Evolutionary conservation across 306 rosid species (phyloP).

Genomic region (Neltuma alba): DNA sequence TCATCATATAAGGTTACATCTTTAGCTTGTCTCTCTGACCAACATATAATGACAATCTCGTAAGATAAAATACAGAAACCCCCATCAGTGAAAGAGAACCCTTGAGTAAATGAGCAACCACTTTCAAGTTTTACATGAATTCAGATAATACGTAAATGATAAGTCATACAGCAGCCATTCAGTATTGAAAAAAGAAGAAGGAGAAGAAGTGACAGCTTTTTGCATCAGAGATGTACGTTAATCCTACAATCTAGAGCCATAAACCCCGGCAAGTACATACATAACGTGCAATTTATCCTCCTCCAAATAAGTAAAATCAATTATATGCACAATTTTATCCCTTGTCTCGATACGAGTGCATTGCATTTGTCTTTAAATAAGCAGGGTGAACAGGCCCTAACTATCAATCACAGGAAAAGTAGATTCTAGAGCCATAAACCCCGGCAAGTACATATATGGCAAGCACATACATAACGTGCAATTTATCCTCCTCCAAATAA

Average conservation of each 20-base stretch:
- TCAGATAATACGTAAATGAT: neutral
- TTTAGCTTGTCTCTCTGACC: slow-evolving; percentile 15
- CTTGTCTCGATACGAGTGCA: neutral
- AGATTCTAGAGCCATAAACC: no score
- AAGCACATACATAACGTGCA: slow-evolving; percentile 1
- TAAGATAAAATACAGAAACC: neutral
- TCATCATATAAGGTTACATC: slow-evolving; percentile 16
- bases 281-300: slow-evolving; percentile 21
- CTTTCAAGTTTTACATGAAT: neutral
- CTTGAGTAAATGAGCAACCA: neutral
- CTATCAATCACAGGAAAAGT: neutral
- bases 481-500: slow-evolving; percentile 6
- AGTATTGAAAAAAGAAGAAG: neutral
- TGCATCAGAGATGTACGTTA: neutral
- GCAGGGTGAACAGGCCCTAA: slow-evolving; percentile 11
- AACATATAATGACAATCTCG: neutral
- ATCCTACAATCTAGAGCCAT: neutral
- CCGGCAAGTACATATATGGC: no score
- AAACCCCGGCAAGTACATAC: neutral
- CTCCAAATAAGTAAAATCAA: slow-evolving; percentile 7
- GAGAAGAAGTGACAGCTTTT: slow-evolving; percentile 16
- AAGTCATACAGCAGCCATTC: neutral
- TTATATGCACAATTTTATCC: neutral
- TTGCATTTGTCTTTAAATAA: neutral
- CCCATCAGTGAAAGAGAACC: neutral